A percentile compares a stretch with the other conserved stretches of the same genome.
phyloP scores from a whole-genome alignment of 2,329 filamentous ascomycete genomes.

The Paecilomyces sp. region DNA sequence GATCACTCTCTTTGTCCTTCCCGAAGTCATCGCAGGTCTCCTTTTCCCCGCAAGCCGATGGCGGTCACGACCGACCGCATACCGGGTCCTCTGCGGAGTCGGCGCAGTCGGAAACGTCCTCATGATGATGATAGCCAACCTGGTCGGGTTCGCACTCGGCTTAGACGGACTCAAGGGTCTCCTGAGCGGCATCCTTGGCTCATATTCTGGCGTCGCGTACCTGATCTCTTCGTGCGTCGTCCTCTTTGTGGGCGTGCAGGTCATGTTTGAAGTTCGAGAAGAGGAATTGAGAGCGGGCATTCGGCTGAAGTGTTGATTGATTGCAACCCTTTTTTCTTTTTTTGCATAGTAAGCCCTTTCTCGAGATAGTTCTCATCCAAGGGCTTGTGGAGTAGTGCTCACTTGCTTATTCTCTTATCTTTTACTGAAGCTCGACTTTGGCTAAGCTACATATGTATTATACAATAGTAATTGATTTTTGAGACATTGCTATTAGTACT shows the following conservation, averaged over 20 bases:
- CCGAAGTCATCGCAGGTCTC: slow-evolving; percentile 66
- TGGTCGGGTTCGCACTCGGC: slow-evolving; percentile 91
- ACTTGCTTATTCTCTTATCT: neutral
- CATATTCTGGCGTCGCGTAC: slow-evolving; percentile 70
- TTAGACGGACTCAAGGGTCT: slow-evolving; percentile 78
- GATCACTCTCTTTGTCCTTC: slow-evolving; percentile 85
- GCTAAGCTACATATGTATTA: too few species aligned
- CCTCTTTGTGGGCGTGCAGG: slow-evolving; percentile 76
- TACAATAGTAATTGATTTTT: too few species aligned
- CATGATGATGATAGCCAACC: slow-evolving; percentile 93
- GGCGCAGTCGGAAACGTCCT: slow-evolving; percentile 78
- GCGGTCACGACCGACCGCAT: slow-evolving; percentile 61
- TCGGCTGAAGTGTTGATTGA: slow-evolving; percentile 64
- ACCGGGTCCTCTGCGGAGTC: slow-evolving; percentile 71
- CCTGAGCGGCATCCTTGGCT: slow-evolving; percentile 65
- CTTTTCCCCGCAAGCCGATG: slow-evolving; percentile 70
- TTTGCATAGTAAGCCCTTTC: too few species aligned
- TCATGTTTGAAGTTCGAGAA: slow-evolving; percentile 96
- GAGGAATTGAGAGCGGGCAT: slow-evolving; percentile 76
- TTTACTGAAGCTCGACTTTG: too few species aligned
- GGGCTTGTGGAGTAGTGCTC: neutral
- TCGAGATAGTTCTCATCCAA: neutral
- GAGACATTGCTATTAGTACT: too few species aligned
- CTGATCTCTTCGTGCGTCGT: slow-evolving; percentile 62
- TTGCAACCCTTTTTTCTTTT: neutral